A percentile compares a stretch with the other conserved stretches of the same genome.
Evolutionary conservation across 345 rosid species (phyloP).

Genomic region (Eucalyptus lansdowneana): DNA sequence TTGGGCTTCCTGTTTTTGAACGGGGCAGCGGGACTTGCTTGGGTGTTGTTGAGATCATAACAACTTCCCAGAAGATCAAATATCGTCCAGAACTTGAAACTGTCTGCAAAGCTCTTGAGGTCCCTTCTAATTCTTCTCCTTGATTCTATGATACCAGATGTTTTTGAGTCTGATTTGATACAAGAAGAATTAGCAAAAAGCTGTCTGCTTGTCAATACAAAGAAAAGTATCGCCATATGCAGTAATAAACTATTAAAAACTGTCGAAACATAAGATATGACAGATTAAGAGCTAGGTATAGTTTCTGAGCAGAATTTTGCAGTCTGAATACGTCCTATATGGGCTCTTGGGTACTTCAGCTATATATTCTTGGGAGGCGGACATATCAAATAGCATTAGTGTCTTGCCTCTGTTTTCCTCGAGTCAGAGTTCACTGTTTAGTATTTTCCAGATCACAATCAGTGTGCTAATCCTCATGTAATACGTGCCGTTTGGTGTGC

Average conservation of each 20-base stretch:
- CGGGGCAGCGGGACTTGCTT: conserved; percentile 59
- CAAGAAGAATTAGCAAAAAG: not conserved
- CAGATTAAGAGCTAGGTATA: not conserved
- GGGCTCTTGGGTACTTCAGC: not conserved
- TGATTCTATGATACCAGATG: not conserved
- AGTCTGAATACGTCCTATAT: not conserved
- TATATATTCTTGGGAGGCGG: not conserved
- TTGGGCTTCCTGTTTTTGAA: conserved; percentile 85
- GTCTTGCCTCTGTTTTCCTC: not conserved
- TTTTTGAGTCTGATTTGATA: not conserved
- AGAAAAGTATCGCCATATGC: not conserved
- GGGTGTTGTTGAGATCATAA: conserved; percentile 85
- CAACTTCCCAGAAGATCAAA: conserved; percentile 54
- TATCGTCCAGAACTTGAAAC: conserved; percentile 63
- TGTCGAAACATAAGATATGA: not conserved
- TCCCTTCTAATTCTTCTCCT: not conserved
- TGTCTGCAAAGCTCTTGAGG: conserved; percentile 95
- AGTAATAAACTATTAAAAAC: not conserved
- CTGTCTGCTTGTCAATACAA: not conserved
- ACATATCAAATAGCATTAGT: not conserved
- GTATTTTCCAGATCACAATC: not conserved
- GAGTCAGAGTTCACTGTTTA: not conserved
- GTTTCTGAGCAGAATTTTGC: not conserved
- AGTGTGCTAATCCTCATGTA: not conserved
- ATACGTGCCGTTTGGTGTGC: not conserved